phyloP scores from a whole-genome alignment of 129 eudicot genomes.

The Helianthus tuberosus region DNA sequence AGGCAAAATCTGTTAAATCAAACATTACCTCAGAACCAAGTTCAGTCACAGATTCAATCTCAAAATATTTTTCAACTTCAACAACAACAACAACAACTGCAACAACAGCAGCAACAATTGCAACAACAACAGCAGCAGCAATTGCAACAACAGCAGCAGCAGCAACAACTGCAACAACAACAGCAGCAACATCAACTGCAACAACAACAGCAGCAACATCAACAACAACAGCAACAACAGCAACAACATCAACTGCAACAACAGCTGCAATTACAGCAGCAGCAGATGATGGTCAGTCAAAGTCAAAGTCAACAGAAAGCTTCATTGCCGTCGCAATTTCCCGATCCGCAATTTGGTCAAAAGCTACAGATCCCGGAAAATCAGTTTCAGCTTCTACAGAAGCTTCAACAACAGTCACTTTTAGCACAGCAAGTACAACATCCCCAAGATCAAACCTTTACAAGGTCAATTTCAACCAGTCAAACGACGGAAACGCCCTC shows the following conservation, averaged over 20 bases:
- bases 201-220: conserved; percentile 50
- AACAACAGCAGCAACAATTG: conserved; percentile 43
- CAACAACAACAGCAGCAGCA: conserved; percentile 54
- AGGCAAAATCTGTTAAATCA: conserved; percentile 58
- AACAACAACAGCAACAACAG: conserved; percentile 44
- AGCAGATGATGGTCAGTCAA: conserved; percentile 29
- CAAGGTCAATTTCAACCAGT: conserved; percentile 55
- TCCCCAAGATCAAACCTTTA: conserved; percentile 45
- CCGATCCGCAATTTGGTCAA: conserved; percentile 54
- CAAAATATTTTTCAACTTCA: conserved; percentile 62
- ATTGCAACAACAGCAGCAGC: conserved; percentile 49
- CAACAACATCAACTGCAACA: conserved; percentile 49
- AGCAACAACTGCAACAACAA: conserved; percentile 37
- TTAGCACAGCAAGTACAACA: conserved; percentile 13
- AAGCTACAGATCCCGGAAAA: conserved; percentile 63
- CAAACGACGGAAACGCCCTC: conserved; percentile 57
- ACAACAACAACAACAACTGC: conserved; percentile 57
- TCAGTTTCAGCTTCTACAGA: conserved; percentile 72
- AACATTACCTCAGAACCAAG: conserved; percentile 53
- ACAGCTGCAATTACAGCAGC: conserved; percentile 37
- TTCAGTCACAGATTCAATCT: conserved; percentile 51
- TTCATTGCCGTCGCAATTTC: conserved; percentile 45
- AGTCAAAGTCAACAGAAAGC: conserved; percentile 50
- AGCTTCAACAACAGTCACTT: conserved; percentile 74
- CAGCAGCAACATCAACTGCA: conserved; percentile 56